Evolutionary conservation across 768 basidiomycete genomes (phyloP), one percentile per base, ranked within the genome.

Genomic region (Auricularia cornea): DNA sequence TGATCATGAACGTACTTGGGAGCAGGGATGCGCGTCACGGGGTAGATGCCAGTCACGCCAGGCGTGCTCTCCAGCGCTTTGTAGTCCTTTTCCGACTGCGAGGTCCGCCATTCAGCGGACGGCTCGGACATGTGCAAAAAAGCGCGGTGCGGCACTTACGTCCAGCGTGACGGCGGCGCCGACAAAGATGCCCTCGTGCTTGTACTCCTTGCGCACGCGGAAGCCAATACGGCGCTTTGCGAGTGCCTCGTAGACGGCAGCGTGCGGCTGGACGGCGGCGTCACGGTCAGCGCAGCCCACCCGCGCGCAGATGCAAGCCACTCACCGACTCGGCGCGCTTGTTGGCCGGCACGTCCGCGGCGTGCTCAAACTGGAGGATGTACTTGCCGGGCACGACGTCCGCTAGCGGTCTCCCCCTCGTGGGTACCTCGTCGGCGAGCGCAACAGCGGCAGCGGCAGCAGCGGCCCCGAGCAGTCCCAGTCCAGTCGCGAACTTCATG

Each of bases 11-110:
- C 73, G 44, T 70, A 82, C 82, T 72, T 73, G 2, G 83, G 82
- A 12, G 72, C 72, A 29, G 76, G 70, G 62, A 82, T 76, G 30
- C 68, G 69, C 44, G 72, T 73, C 33, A 86, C 80, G 3, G 86
- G 84, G n/a, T 82, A 79, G 68, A 87, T 81, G 16, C 80, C 78
- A 66, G 80, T 76, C 14, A 88, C 79, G 26, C 85, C 86, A 2
- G 80, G 74, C 3, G 79, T 75, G 12, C 11, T 48, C 31, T 59
- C 57, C n/a, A 18, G 29, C 4, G 35, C 18, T 33, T 44, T 4
- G 59, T 33, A 60, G 38, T 48, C 44, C 20, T 48, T 23, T 6
- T 8, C 44, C 11, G 20, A 20, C 44, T 48, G 23, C 44, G 20
- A 18, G n/a, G 23, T 68, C 60, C 23, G 63, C 57, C n/a, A 10